Evolutionary conservation across 2,329 filamentous ascomycete species (phyloP).

Genomic region (Dactylella cylindrospora): DNA sequence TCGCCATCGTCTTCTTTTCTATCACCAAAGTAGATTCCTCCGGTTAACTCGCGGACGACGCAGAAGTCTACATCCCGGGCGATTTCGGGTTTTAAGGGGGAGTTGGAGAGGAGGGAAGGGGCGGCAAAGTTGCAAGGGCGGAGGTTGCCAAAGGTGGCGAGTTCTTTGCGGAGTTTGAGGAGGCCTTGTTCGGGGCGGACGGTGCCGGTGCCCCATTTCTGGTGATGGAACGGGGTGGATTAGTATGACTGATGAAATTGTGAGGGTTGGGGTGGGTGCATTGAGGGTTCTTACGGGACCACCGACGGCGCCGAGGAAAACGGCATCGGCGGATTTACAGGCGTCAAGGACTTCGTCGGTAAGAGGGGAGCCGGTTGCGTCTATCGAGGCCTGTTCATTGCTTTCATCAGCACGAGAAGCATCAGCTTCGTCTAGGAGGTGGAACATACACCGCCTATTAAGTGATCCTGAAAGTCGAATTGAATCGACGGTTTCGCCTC

Average conservation of each 20-base stretch:
- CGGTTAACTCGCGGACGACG: constrained; percentile 87
- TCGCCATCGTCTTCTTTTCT: constrained; percentile 70
- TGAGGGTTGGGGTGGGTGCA: constrained; percentile 28
- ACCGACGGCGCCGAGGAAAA: constrained; percentile 89
- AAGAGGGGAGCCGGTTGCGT: constrained; percentile 73
- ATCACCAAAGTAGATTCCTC: constrained; percentile 94
- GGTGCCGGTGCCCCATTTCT: constrained; percentile 87
- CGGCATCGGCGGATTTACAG: constrained; percentile 81
- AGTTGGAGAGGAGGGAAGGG: constrained; percentile 71
- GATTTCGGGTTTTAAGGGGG: constrained; percentile 81
- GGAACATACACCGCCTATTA: constrained; percentile 81
- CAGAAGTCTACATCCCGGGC: constrained; percentile 88
- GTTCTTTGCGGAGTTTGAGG: constrained; percentile 86
- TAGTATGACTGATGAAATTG: background rate
- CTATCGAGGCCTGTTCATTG: constrained; percentile 73
- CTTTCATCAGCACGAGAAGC: constrained; percentile 11
- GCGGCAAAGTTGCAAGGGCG: constrained; percentile 95
- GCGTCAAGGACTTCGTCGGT: constrained; percentile 80
- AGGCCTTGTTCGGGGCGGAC: constrained; percentile 92
- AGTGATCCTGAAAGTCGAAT: constrained; percentile 87
- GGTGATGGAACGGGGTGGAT: constrained; percentile 8
- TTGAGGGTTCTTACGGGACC: constrained; percentile 65
- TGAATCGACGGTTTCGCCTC: constrained; percentile 68
- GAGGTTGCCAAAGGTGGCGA: constrained; percentile 91
- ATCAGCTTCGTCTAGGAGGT: constrained; percentile 28